Base-by-base conservation (phyloP, 2,329 filamentous ascomycete genomes). In the Aschersonia sp. region DNA sequence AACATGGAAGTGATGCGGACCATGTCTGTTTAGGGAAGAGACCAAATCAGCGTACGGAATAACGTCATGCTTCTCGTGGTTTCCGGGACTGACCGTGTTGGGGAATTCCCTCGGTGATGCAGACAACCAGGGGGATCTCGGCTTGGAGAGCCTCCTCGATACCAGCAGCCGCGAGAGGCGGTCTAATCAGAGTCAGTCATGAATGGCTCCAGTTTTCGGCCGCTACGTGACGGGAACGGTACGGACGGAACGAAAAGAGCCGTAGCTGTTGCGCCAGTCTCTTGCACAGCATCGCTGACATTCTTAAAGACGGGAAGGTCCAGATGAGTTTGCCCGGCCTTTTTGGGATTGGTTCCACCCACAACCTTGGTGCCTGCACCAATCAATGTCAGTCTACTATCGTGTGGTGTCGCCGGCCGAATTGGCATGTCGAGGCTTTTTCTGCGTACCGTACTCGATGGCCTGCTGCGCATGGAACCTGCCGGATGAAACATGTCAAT, bases 341-440 rank as follows among this genome's bases (percentile, higher is more conserved):
- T 98, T 79, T 95, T 97, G 65, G 92, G 92, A 75, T 97, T 97
- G 63, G 90, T 97, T 64, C 92, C 92, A 67, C 92, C 92, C 56
- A 98, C 88, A 56, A 98, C 87, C 66, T 95, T 90, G 60, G 92
- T 98, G 66, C 90, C 87, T 94, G 50, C 35, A 52, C 5, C 5
- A 7, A 47, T 31, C 45, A 35, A 47, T 50, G 52, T 63, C 49
- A 63, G 61, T 22, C 11, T 14, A 4, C 14, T 9, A 7, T 41
- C 11, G 9, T 14, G 8, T 1, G 2, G 6, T 8, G 37, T 32
- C 22, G 12, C 32, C 14, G 8, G 6, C 22, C 12, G 9, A 35
- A 30, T 14, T 48, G 40, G 14, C 40, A n/a, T n/a, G 9, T 41
- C 50, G 50, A 48, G 47, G 45, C 31, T 51, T 55, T 52, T 59